Base-by-base conservation (phyloP, 23 red algal genomes). In the Chondrus crispus region DNA sequence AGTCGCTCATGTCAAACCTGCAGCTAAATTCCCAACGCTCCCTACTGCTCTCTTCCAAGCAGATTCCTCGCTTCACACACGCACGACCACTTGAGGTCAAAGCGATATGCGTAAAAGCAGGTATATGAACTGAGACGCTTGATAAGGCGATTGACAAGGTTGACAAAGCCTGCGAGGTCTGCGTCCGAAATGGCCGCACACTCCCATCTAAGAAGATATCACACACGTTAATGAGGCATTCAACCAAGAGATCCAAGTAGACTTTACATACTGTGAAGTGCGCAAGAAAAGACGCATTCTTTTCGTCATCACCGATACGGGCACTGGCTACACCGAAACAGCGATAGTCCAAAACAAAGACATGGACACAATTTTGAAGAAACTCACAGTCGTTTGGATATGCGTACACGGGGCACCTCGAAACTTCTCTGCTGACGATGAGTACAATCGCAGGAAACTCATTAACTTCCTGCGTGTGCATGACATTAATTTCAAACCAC, bases 401-500 rank as follows among this genome's bases (percentile, higher is more conserved):
- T 77, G 32, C 38, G 38, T 26, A 22, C 71, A 77, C 19, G 71
- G 11, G 19, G 71, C 71, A 46, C 12, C 71, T 39, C 26, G 32
- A 42, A 20, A 26, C 22, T 0, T 77, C 28, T 77, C 26, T n/a
- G 13, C 16, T 13, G 83, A 44, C 83, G 68, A 87, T n/a, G 83
- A 87, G 43, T 87, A 73, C 60, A 87, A 87, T 63, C 29, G 41
- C 62, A 33, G 35, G 14, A 10, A 4, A 14, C 68, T 87, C 35
- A 20, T 58, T 12, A 29, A 87, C 0, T 50, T 49, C 62, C 60
- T 87, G 20, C 1, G 55, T 41, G 16, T 45, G 26, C 62, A 87
- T 52, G 9, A 70, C 49, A 74, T 87, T 44, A 32, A 16, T 13
- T 87, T 87, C 29, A 87, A 87, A 72, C 63, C 83, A 38, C 16